Base-by-base conservation (phyloP, 352 stramenopile species). In the Phytopythium aichiense region DNA sequence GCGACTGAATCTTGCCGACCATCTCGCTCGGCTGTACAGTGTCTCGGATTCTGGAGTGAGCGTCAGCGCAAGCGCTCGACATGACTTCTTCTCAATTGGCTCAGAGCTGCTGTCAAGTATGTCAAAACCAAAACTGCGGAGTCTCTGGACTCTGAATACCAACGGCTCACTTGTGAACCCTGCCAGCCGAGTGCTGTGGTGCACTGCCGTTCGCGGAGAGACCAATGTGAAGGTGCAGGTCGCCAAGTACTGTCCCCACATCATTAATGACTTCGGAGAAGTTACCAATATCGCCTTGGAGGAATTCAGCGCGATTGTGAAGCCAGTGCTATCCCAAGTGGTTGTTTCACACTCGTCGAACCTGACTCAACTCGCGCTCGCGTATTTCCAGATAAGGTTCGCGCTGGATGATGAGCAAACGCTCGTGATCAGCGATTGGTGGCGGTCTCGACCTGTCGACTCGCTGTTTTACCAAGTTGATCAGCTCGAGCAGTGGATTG, bases 141-240 rank as follows among this genome's bases (percentile, higher is more conserved):
- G 66, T n/a, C 42, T 91, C 2, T 91, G 81, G 81, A 64, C 77
- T 58, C 61, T 77, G 9, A 37, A 23, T 1, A 68, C 54, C 0
- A 40, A 57, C 6, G 81, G 77, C 0, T 86, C 81, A 37, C 48
- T 91, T 0, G 9, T 87, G 7, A 76, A 91, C 16, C 81, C 81
- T 22, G 49, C 55, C 22, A 74, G 68, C 13, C 60, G 64, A 4
- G 68, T 84, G 0, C 30, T 84, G 3, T 91, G 81, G 81, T 91
- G 81, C 42, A 51, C 71, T 18, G 56, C 87, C 6, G 64, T 20
- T 9, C 46, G 56, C 30, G 56, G 38, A 18, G 40, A 53, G 5
- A 42, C 20, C n/a, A 23, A 60, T 23, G 22, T 52, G 55, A 18
- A 30, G 2, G 12, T 12, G 2, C 55, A 60, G 40, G 30, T 42